Percentiles rank a stretch among this genome's conserved stretches.
These are phyloP conservation scores for Periconia digitata DNA, from an alignment of 2,329 filamentous ascomycete species.

Conservation along the genomic window DNA sequence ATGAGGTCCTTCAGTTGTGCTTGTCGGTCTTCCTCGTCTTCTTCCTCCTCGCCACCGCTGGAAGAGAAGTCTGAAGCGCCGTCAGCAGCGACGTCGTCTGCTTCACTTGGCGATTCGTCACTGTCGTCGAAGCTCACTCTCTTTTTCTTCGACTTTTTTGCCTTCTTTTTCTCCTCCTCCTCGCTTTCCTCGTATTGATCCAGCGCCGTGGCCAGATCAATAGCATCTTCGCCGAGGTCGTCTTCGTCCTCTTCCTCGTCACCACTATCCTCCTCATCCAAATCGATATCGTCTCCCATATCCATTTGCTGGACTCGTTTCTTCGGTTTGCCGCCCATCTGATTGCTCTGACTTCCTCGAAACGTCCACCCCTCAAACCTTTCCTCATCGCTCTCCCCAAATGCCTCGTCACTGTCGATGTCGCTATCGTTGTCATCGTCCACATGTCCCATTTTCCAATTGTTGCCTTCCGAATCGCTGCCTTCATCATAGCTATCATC, in stretches of 20 bases:
- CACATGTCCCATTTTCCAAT: slow-evolving; percentile 77
- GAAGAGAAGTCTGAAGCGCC: slow-evolving; percentile 54
- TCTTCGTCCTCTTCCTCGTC: slow-evolving; percentile 60
- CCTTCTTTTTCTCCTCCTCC: slow-evolving; percentile 28
- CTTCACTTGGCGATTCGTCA: slow-evolving; percentile 55
- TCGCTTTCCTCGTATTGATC: slow-evolving; percentile 50
- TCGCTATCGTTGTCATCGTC: slow-evolving; percentile 68
- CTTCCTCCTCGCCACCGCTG: slow-evolving; percentile 47
- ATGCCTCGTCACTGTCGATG: slow-evolving; percentile 76
- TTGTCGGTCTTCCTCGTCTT: slow-evolving; percentile 54
- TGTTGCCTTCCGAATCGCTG: slow-evolving; percentile 82
- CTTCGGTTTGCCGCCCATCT: slow-evolving; percentile 48
- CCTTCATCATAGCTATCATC: slow-evolving; percentile 68
- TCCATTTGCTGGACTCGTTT: slow-evolving; percentile 34
- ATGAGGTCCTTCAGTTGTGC: slow-evolving; percentile 70
- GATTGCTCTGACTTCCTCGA: slow-evolving; percentile 57
- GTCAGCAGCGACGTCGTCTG: slow-evolving; percentile 47
- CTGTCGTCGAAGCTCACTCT: slow-evolving; percentile 50
- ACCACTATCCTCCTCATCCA: slow-evolving; percentile 51
- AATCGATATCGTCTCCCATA: slow-evolving; percentile 45
- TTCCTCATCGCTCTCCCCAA: slow-evolving; percentile 87
- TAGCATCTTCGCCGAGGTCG: slow-evolving; percentile 64
- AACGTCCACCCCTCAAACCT: slow-evolving; percentile 77
- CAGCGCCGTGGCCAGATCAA: slow-evolving; percentile 64
- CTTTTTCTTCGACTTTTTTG: slow-evolving; percentile 38